Percentiles rank a stretch among this genome's conserved stretches.
Evolutionary conservation across 768 basidiomycete genomes (phyloP).

Genomic region (Tremella fuciformis): DNA sequence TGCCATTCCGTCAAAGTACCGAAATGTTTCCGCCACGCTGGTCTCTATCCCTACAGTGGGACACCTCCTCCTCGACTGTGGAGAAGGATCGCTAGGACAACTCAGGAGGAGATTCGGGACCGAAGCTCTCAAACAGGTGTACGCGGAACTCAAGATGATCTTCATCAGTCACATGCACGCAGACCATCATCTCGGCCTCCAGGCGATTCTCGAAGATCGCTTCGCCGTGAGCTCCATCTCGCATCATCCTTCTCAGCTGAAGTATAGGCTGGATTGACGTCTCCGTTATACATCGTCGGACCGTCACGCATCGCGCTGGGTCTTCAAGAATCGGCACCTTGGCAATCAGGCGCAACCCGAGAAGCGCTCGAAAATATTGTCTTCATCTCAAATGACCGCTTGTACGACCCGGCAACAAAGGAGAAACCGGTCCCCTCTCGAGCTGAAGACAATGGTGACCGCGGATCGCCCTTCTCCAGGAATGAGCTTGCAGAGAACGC

Average conservation of each 20-base stretch:
- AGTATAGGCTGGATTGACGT: slow-evolving; percentile 27
- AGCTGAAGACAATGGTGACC: no score
- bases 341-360: slow-evolving; percentile 65
- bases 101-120: slow-evolving; percentile 71
- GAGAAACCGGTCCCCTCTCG: no score
- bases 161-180: slow-evolving; percentile 88
- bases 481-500: no score
- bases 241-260: neutral
- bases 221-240: slow-evolving; percentile 57
- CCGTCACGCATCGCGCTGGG: slow-evolving; percentile 37
- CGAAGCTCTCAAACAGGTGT: slow-evolving; percentile 48
- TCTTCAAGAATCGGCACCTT: slow-evolving; percentile 66
- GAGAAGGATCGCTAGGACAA: slow-evolving; percentile 92
- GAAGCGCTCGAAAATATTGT: slow-evolving; percentile 31
- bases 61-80: slow-evolving; percentile 77
- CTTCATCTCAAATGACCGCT: slow-evolving; percentile 10
- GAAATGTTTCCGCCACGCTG: slow-evolving; percentile 75
- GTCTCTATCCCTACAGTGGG: slow-evolving; percentile 70
- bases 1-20: slow-evolving; percentile 75
- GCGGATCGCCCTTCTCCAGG: no score
- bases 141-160: slow-evolving; percentile 71
- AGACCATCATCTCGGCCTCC: slow-evolving; percentile 85
- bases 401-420: no score
- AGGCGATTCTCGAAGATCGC: slow-evolving; percentile 69
- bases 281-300: slow-evolving; percentile 63